Evolutionary conservation across 331 rosid genomes (phyloP).

Genomic region (Malus hybrid): DNA sequence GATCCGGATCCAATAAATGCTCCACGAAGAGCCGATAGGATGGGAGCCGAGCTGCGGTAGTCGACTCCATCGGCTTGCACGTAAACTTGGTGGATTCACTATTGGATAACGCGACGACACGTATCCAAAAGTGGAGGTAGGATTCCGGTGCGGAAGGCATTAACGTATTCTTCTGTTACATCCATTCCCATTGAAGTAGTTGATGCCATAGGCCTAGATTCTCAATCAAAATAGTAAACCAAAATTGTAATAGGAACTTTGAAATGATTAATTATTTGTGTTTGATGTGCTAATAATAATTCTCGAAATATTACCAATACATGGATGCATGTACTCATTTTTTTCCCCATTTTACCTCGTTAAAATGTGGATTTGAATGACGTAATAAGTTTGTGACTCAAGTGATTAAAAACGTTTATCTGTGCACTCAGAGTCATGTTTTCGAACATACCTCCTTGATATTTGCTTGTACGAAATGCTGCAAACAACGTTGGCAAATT

Average conservation of each 20-base stretch:
- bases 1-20: constrained; percentile 62
- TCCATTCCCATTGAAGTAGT: constrained; percentile 23
- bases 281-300: too few relatives aligned
- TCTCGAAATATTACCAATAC: constrained; percentile 19
- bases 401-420: too few relatives aligned
- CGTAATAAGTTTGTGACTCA: too few relatives aligned
- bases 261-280: too few relatives aligned
- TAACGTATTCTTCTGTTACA: constrained; percentile 64
- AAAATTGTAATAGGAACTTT: too few relatives aligned
- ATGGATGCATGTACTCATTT: constrained; percentile 21
- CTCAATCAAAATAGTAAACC: neutral
- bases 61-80: constrained; percentile 24
- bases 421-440: too few relatives aligned
- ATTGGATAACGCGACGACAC: constrained; percentile 32
- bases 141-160: constrained; percentile 75
- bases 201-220: neutral
- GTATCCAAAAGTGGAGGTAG: constrained; percentile 71
- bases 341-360: constrained; percentile 32
- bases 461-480: neutral
- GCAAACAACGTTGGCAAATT: neutral
- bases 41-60: constrained; percentile 55
- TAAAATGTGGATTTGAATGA: neutral
- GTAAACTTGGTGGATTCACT: neutral
- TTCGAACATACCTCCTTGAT: too few relatives aligned
- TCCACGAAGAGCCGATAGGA: constrained; percentile 70